A percentile compares a stretch with the other conserved stretches of the same genome.
Evolutionary conservation across 495 filamentous ascomycete genomes (phyloP).

Genomic region (Neurospora sp.): DNA sequence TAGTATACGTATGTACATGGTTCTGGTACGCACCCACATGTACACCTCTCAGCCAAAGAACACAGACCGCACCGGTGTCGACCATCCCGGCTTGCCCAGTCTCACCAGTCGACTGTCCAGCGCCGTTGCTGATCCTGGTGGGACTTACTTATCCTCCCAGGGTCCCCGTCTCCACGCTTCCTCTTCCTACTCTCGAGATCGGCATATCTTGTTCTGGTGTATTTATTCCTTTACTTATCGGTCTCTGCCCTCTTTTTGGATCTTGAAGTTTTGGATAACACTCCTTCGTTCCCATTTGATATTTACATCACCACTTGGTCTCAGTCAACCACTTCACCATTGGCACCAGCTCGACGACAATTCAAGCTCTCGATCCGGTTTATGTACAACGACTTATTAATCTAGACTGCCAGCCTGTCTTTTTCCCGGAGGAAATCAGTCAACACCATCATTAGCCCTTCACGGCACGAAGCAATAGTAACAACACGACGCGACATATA

Average conservation of each 20-base stretch:
- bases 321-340: conserved; percentile 4
- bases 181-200: conserved; percentile 34
- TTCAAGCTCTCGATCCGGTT: conserved; percentile 14
- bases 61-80: not conserved
- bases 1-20: conserved; percentile 17
- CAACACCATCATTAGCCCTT: conserved; percentile 42
- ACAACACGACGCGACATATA: conserved; percentile 32
- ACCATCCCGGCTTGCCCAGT: conserved; percentile 8
- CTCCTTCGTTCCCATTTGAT: conserved; percentile 38
- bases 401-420: conserved; percentile 39
- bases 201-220: conserved; percentile 41
- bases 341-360: conserved; percentile 7
- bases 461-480: conserved; percentile 19
- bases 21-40: not conserved
- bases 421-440: conserved; percentile 32
- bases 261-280: conserved; percentile 35
- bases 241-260: conserved; percentile 36
- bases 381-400: conserved; percentile 34
- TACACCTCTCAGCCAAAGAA: not conserved
- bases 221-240: conserved; percentile 40
- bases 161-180: conserved; percentile 35
- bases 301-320: conserved; percentile 11
- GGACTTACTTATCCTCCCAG: conserved; percentile 40
- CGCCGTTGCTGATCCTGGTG: conserved; percentile 26
- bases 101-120: conserved; percentile 23